These are phyloP conservation scores for Arachis monticola DNA, from an alignment of 331 rosid species.

Conservation along the genomic window DNA sequence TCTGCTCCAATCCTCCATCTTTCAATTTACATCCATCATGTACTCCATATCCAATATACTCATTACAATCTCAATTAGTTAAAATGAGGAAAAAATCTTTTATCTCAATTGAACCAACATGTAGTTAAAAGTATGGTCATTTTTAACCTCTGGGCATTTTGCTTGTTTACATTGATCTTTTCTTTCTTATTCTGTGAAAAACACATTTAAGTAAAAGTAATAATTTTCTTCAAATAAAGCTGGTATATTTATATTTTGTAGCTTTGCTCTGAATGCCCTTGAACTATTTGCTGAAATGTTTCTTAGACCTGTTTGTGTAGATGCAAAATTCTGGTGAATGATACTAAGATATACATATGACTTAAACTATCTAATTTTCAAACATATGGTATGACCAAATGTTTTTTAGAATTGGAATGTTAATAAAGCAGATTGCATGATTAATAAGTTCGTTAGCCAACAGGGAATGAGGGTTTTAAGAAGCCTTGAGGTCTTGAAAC, in stretches of 20 bases:
- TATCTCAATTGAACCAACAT: neutral
- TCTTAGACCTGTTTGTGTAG: neutral
- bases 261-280: slow-evolving; percentile 10
- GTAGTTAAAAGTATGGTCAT: neutral
- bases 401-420: neutral
- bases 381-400: neutral
- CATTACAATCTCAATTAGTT: slow-evolving; percentile 1
- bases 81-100: neutral
- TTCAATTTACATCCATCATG: neutral
- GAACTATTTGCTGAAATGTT: slow-evolving; percentile 36
- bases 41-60: neutral
- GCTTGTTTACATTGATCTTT: neutral
- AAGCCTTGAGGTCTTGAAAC: slow-evolving; percentile 75
- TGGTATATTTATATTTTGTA: neutral
- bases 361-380: neutral
- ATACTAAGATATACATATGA: neutral
- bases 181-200: neutral
- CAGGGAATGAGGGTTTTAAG: slow-evolving; percentile 62
- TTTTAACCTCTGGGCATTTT: neutral
- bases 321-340: neutral
- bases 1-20: neutral
- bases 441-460: slow-evolving; percentile 26
- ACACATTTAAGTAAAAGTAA: slow-evolving; percentile 1
- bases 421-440: slow-evolving; percentile 6
- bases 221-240: too few species aligned